Percentiles rank a stretch among this genome's conserved stretches.
Conservation (phyloP, 2,329 filamentous ascomycete species). For the Fusarium fracticaudum region DNA sequence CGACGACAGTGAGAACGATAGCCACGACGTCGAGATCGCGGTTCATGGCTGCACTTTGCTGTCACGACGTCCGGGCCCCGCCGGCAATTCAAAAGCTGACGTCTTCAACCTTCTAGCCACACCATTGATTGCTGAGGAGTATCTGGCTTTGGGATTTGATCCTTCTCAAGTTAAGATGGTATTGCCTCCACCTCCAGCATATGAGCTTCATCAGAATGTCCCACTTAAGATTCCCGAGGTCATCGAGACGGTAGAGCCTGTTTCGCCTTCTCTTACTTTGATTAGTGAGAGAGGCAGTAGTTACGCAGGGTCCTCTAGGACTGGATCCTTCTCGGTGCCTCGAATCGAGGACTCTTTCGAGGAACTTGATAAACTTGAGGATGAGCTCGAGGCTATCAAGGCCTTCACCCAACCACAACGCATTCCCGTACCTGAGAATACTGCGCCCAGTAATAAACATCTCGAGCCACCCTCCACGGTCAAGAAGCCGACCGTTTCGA, state of each 20-base stretch:
- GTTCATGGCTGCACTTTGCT: conserved; percentile 65
- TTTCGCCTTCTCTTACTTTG: conserved; percentile 47
- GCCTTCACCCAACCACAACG: conserved; percentile 50
- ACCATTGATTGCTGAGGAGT: conserved; percentile 47
- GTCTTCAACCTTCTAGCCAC: conserved; percentile 60
- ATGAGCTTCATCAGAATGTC: conserved; percentile 30
- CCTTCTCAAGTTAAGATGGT: conserved; percentile 36
- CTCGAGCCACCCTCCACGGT: conserved; percentile 30
- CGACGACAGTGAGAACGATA: conserved; percentile 14
- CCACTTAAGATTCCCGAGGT: conserved; percentile 46
- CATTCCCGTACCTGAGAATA: conserved; percentile 44
- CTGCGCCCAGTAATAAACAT: conserved; percentile 8
- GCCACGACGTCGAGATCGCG: conserved; percentile 40
- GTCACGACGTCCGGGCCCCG: conserved; percentile 46
- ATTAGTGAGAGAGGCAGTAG: conserved; percentile 47
- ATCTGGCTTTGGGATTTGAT: conserved; percentile 26
- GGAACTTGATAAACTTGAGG: conserved; percentile 69
- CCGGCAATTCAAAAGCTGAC: conserved; percentile 45
- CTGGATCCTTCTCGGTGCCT: conserved; percentile 49
- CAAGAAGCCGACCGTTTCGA: conserved; percentile 24
- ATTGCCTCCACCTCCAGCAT: conserved; percentile 39
- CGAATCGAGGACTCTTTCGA: conserved; percentile 73
- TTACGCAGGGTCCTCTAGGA: conserved; percentile 47
- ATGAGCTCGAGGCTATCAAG: conserved; percentile 65
- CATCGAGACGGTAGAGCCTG: conserved; percentile 44